A percentile compares a stretch with the other conserved stretches of the same genome.
These are phyloP conservation scores for Chlorella variabilis DNA, from an alignment of 163 green algal species.

Conservation along the genomic window DNA sequence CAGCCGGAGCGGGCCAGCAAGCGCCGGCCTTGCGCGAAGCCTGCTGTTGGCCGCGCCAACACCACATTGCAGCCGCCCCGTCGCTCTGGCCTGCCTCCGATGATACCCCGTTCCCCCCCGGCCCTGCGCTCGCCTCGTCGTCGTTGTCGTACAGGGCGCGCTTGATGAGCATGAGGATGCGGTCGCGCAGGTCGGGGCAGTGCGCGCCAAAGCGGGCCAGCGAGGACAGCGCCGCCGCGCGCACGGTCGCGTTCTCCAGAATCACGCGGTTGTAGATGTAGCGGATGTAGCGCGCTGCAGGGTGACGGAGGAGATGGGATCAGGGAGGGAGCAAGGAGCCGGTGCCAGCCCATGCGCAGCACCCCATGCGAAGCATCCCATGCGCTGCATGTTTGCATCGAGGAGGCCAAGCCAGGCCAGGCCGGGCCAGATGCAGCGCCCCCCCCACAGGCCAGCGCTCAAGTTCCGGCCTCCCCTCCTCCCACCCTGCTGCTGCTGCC, in stretches of 20 bases:
- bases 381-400: too few species aligned
- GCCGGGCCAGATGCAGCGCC: too few species aligned
- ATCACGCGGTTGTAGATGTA: slow-evolving; percentile 99
- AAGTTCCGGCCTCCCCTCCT: too few species aligned
- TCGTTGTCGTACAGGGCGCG: slow-evolving; percentile 96
- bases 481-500: too few species aligned
- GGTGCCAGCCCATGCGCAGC: too few species aligned
- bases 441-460: too few species aligned
- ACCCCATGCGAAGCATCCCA: too few species aligned
- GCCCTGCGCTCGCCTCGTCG: slow-evolving; percentile 94
- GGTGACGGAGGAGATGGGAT: not conserved
- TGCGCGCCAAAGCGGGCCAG: slow-evolving; percentile 90
- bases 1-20: not conserved
- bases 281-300: slow-evolving; percentile 92
- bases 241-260: slow-evolving; percentile 96
- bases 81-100: too few species aligned
- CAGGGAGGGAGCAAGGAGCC: too few species aligned
- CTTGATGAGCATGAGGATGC: slow-evolving; percentile 88
- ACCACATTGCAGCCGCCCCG: too few species aligned
- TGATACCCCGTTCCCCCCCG: too few species aligned
- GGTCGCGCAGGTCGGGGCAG: slow-evolving; percentile 67
- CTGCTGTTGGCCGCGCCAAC: not conserved
- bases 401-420: too few species aligned
- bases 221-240: slow-evolving; percentile 89
- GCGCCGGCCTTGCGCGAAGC: not conserved